Percentiles rank a stretch among this genome's conserved stretches.
Conservation (phyloP, 495 filamentous ascomycete genomes). For the Hypomontagnella monticulosa region DNA sequence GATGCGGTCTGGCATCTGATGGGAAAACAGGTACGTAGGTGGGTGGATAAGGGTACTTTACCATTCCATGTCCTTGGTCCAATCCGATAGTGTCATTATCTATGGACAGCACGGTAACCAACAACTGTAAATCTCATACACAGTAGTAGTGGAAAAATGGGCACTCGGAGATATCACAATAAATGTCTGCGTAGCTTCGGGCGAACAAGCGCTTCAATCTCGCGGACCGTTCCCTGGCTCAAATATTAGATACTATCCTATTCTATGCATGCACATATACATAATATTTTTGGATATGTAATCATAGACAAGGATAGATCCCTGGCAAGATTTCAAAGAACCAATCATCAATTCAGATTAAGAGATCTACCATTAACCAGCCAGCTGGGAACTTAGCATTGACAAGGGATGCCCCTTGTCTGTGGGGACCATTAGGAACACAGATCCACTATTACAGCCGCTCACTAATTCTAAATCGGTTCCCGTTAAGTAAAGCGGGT, state of each 20-base stretch:
- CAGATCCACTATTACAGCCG: conserved; percentile 15
- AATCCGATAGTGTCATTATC: conserved; percentile 11
- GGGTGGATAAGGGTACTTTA: conserved; percentile 1
- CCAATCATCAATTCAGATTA: conserved; percentile 34
- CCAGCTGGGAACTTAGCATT: conserved; percentile 44
- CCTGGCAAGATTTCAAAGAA: conserved; percentile 19
- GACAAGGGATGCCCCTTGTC: conserved; percentile 19
- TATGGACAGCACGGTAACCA: neutral
- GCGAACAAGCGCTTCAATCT: neutral
- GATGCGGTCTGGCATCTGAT: conserved; percentile 17
- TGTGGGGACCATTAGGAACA: too few relatives aligned
- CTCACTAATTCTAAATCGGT: conserved; percentile 20
- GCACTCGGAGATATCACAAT: neutral
- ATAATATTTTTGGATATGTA: conserved; percentile 4
- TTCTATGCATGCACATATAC: neutral
- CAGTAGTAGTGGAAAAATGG: neutral
- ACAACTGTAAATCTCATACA: conserved; percentile 1
- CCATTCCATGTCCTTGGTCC: conserved; percentile 14
- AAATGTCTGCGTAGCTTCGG: neutral
- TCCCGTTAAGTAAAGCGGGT: conserved; percentile 30
- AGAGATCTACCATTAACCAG: conserved; percentile 46
- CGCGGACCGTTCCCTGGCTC: conserved; percentile 13
- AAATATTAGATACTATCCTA: neutral
- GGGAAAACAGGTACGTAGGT: neutral
- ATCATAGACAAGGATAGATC: conserved; percentile 12